phyloP scores from a whole-genome alignment of 2,329 filamentous ascomycete genomes.

The Claviceps sorghi region DNA sequence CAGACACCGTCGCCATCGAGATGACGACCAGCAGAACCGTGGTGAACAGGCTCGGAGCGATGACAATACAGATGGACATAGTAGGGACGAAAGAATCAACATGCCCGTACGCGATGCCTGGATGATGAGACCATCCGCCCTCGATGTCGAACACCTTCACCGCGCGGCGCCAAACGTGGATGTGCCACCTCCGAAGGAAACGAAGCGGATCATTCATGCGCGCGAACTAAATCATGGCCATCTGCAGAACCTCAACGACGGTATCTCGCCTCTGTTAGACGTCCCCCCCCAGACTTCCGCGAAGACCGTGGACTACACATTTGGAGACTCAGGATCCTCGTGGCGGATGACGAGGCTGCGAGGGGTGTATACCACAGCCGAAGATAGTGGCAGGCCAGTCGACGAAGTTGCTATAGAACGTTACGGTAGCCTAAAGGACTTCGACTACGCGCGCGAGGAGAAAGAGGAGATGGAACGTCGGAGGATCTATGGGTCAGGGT shows the following conservation, averaged over 20 bases:
- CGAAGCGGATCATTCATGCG: conserved; percentile 58
- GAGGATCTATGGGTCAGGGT: conserved; percentile 69
- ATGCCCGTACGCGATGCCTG: conserved; percentile 63
- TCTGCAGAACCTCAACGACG: conserved; percentile 45
- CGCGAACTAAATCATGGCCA: conserved; percentile 58
- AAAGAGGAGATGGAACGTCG: conserved; percentile 77
- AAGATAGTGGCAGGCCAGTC: conserved; percentile 55
- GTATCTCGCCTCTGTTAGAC: conserved; percentile 10
- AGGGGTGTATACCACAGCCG: conserved; percentile 64
- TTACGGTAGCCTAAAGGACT: conserved; percentile 67
- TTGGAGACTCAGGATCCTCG: conserved; percentile 77
- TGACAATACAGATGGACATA: conserved; percentile 5
- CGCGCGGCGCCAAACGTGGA: conserved; percentile 39
- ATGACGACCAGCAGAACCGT: conserved; percentile 25
- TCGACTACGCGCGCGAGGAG: conserved; percentile 88
- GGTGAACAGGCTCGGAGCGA: conserved; percentile 26
- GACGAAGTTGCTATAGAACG: conserved; percentile 75
- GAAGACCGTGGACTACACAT: conserved; percentile 53
- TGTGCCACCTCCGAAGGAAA: conserved; percentile 37
- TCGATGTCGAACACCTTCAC: conserved; percentile 74
- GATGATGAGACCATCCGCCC: conserved; percentile 78
- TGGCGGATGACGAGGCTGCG: conserved; percentile 97
- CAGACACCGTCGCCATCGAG: conserved; percentile 17
- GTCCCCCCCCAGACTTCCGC: conserved; percentile 30
- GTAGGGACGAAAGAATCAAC: conserved; percentile 8